Conservation (phyloP, 495 filamentous ascomycete genomes). For the Niebla homalea region DNA sequence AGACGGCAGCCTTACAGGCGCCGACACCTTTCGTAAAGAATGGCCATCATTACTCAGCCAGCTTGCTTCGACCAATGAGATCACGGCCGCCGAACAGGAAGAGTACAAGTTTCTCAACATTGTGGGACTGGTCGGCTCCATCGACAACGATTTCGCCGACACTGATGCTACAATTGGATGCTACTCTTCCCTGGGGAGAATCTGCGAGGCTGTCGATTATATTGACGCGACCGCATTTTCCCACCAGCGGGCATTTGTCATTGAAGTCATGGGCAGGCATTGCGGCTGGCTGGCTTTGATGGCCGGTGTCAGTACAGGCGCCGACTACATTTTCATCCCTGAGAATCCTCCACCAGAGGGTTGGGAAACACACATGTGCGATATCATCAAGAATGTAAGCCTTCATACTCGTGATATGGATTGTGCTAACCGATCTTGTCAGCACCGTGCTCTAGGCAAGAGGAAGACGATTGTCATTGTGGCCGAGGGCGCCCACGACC, state of each 20-base stretch:
- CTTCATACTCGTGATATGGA: neutral
- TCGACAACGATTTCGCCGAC: slow-evolving; percentile 95
- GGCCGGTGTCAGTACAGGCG: slow-evolving; percentile 89
- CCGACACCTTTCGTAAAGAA: slow-evolving; percentile 82
- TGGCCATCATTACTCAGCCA: slow-evolving; percentile 82
- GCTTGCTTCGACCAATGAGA: slow-evolving; percentile 54
- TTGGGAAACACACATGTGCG: slow-evolving; percentile 86
- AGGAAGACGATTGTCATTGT: slow-evolving; percentile 97
- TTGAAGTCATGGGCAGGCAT: slow-evolving; percentile 99
- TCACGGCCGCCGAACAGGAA: slow-evolving; percentile 53
- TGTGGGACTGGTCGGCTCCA: slow-evolving; percentile 88
- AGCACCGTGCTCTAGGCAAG: slow-evolving; percentile 89
- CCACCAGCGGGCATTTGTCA: slow-evolving; percentile 95
- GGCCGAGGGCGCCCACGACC: slow-evolving; percentile 87
- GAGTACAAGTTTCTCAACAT: slow-evolving; percentile 81
- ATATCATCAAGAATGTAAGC: slow-evolving; percentile 61
- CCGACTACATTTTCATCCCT: slow-evolving; percentile 93
- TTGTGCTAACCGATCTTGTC: slow-evolving; percentile 22
- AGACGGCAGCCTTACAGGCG: slow-evolving; percentile 93
- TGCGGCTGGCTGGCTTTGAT: slow-evolving; percentile 97
- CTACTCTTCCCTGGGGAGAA: slow-evolving; percentile 80
- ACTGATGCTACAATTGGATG: slow-evolving; percentile 98
- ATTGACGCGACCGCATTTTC: slow-evolving; percentile 94
- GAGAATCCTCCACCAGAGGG: slow-evolving; percentile 81
- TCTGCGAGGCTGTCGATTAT: slow-evolving; percentile 89